phyloP scores from a whole-genome alignment of 139 green algal species.

The Coelastrella sp. region DNA sequence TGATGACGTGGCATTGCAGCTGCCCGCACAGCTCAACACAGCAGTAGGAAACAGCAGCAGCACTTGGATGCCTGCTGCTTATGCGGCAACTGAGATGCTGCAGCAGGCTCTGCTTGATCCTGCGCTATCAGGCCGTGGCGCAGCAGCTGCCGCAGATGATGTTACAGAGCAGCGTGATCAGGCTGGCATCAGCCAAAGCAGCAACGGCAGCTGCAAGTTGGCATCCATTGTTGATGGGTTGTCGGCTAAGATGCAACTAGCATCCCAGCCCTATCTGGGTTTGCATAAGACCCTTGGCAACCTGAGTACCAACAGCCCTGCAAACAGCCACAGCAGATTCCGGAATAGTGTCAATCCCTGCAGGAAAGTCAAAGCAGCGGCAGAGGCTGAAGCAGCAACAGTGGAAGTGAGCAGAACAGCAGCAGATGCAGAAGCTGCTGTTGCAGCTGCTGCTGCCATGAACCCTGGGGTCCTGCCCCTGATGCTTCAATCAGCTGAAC shows the following conservation, averaged over 20 bases:
- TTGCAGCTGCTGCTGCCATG: slow-evolving; percentile 6
- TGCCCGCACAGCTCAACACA: not conserved
- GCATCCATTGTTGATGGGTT: not conserved
- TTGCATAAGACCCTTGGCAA: not conserved
- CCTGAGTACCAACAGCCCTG: too few relatives aligned
- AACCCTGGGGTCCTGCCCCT: not conserved
- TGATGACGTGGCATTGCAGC: not conserved
- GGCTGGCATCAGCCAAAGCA: not conserved
- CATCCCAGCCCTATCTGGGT: not conserved
- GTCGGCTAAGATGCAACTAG: not conserved
- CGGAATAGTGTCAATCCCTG: not conserved
- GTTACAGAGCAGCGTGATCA: not conserved
- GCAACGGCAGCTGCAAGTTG: not conserved
- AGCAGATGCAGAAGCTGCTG: not conserved
- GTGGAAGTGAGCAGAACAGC: not conserved
- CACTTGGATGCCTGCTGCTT: slow-evolving; percentile 16
- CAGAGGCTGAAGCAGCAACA: not conserved
- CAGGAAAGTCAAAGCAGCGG: not conserved
- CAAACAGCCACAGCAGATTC: not conserved
- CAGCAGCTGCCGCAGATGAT: not conserved
- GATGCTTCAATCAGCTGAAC: slow-evolving; percentile 25
- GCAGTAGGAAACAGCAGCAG: not conserved
- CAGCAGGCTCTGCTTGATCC: slow-evolving; percentile 2
- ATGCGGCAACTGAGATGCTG: slow-evolving; percentile 6
- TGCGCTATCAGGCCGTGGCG: not conserved